Evolutionary conservation across 371 early-diverging fungal species (phyloP).

Genomic region (Syncephalastrum contaminatum): DNA sequence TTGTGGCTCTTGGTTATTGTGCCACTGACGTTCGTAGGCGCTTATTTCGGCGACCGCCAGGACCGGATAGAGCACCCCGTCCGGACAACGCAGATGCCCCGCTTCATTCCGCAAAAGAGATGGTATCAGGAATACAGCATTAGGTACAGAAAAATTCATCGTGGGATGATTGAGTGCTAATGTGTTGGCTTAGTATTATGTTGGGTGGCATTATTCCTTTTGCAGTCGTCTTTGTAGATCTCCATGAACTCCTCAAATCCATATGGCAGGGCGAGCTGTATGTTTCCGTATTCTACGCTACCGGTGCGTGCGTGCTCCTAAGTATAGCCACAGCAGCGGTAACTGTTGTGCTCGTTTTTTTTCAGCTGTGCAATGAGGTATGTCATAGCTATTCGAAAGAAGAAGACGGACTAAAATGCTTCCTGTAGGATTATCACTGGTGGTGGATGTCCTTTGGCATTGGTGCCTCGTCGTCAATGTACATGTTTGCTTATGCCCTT

Average conservation of each 20-base stretch:
- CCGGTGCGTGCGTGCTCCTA: slow-evolving; percentile 15
- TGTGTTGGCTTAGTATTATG: slow-evolving; percentile 13
- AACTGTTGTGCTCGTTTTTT: slow-evolving; percentile 34
- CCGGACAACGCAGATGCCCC: slow-evolving; percentile 40
- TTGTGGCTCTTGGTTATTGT: slow-evolving; percentile 29
- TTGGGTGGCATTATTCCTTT: slow-evolving; percentile 45
- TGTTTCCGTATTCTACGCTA: slow-evolving; percentile 17
- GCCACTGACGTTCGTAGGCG: slow-evolving; percentile 34
- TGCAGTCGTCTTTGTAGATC: slow-evolving; percentile 38
- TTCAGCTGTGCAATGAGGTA: slow-evolving; percentile 46
- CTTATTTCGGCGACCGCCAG: slow-evolving; percentile 36
- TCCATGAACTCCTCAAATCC: slow-evolving; percentile 36
- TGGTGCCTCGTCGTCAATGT: slow-evolving; percentile 33
- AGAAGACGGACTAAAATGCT: neutral
- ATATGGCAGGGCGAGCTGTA: slow-evolving; percentile 31
- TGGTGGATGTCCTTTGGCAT: slow-evolving; percentile 49
- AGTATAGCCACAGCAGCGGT: slow-evolving; percentile 25
- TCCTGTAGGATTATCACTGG: slow-evolving; percentile 42
- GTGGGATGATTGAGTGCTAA: neutral
- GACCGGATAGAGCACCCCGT: slow-evolving; percentile 43
- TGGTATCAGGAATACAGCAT: slow-evolving; percentile 38
- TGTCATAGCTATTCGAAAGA: neutral
- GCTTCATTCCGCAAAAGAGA: slow-evolving; percentile 38
- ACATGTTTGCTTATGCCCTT: slow-evolving; percentile 35
- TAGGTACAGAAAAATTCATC: slow-evolving; percentile 18